Base-by-base conservation (phyloP, 2,329 filamentous ascomycete genomes). In the Graphilbum ipis-grandicollis region DNA sequence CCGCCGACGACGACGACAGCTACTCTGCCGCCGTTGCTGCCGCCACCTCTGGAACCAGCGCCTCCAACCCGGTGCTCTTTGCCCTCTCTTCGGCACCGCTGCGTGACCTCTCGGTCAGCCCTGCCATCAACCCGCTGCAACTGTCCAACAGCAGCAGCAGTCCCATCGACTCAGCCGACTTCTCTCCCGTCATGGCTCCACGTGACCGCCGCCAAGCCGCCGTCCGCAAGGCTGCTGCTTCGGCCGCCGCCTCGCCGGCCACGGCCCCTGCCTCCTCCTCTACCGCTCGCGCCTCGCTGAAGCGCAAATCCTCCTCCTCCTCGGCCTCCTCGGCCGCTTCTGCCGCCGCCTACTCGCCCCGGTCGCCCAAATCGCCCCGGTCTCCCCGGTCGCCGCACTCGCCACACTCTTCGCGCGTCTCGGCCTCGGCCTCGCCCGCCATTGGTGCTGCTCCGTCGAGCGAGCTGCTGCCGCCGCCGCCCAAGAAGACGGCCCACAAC, bases 401-500 rank as follows among this genome's bases (percentile, higher is more conserved):
- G n/a, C n/a, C n/a, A n/a, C n/a, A n/a, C n/a, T n/a, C n/a, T n/a
- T n/a, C n/a, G n/a, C n/a, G n/a, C n/a, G n/a, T n/a, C n/a, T n/a
- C n/a, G n/a, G n/a, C n/a, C n/a, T n/a, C n/a, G n/a, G n/a, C n/a
- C n/a, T n/a, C n/a, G n/a, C n/a, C n/a, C n/a, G n/a, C n/a, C n/a
- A n/a, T n/a, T n/a, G n/a, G n/a, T n/a, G n/a, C n/a, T n/a, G n/a
- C n/a, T n/a, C n/a, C n/a, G n/a, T n/a, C n/a, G n/a, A n/a, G n/a
- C n/a, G n/a, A n/a, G 26, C 22, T 13, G 29, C 36, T 36, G 19
- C 18, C 35, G 18, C 28, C 39, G n/a, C 42, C 46, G 19, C 53
- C 49, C 19, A 85, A 83, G 60, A 86, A 85, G 61, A 79, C 79
- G 23, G 78, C 80, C 9, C 81, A 88, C 58, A 86, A 85, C 56